Base-by-base conservation (phyloP, 106 monocot genomes). In the Iris macrosiphon region DNA sequence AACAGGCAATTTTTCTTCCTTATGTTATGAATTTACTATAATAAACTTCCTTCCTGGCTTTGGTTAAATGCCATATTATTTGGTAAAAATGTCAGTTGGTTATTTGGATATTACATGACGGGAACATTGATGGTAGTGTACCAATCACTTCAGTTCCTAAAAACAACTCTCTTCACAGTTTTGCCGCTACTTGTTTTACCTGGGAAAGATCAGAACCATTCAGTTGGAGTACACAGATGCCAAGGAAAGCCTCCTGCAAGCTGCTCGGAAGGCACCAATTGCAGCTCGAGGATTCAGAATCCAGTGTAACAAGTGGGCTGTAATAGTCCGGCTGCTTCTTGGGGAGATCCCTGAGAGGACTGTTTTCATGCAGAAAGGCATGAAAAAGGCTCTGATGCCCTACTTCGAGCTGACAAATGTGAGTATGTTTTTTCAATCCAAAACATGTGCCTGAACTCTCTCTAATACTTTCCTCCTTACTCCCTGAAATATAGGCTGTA, bases 371-470 rank as follows among this genome's bases (percentile, higher is more conserved):
- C 98, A 99, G 73, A 83, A 91, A 60, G 98, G 87, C 50, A 92
- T 99, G 98, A 91, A 99, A 73, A 75, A 71, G 19, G 98, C 91
- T 43, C 57, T 99, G 55, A 52, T 53, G 33, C 91, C 98, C 31
- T 91, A 99, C 62, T 98, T 99, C 63, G 91, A 99, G 66, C 98
- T 99, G 25, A 91, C 98, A 31, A 91, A 91, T 71, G 98, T 91
- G 47, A 79, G 68, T 33, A 5, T 20, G 3, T 60, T 1, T 15
- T 12, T 16, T 19, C 13, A 22, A 20, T n/a, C n/a, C n/a, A n/a
- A n/a, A n/a, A 12, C 10, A 23, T 62, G 7, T 24, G 7, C 7
- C 37, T 14, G 32, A 54, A n/a, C 34, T 15, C 19, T 3, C 34
- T n/a, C n/a, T n/a, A n/a, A n/a, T 5, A 35, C 34, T 9, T 20